Percentiles rank a stretch among this genome's conserved stretches.
phyloP scores from a whole-genome alignment of 2,329 filamentous ascomycete genomes.

The Paracoccidioides lutzii region DNA sequence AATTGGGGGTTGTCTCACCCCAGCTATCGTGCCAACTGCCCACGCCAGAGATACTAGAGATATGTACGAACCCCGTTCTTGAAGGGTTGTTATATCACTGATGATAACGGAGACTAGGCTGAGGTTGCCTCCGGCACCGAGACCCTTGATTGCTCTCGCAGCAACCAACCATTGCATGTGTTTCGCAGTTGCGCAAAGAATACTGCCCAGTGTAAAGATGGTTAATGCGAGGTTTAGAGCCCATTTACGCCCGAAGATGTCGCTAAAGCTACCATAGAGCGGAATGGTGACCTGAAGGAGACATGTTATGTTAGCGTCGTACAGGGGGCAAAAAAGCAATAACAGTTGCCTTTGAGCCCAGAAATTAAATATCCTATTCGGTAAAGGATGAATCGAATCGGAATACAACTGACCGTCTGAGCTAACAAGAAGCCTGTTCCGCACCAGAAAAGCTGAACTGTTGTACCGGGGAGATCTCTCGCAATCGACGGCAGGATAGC shows the following conservation, averaged over 20 bases:
- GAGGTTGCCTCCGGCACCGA: slow-evolving; percentile 37
- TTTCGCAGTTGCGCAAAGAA: slow-evolving; percentile 31
- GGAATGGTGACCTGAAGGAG: slow-evolving; percentile 2
- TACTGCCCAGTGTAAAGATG: slow-evolving; percentile 32
- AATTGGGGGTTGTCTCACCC: background rate
- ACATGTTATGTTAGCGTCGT: background rate
- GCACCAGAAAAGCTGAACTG: slow-evolving; percentile 2
- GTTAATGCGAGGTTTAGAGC: slow-evolving; percentile 19
- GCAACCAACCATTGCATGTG: slow-evolving; percentile 34
- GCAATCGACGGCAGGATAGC: background rate
- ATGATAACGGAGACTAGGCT: slow-evolving; percentile 39
- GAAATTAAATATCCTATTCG: too few relatives aligned
- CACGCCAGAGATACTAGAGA: slow-evolving; percentile 33
- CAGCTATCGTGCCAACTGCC: slow-evolving; percentile 28
- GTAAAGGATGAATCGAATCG: too few relatives aligned
- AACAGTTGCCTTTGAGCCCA: too few relatives aligned
- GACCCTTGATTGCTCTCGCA: slow-evolving; percentile 38
- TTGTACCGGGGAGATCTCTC: background rate
- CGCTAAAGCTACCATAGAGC: slow-evolving; percentile 5
- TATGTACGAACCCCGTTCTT: slow-evolving; percentile 33
- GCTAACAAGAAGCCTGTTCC: slow-evolving; percentile 2
- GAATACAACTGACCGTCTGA: background rate
- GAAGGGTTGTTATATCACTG: slow-evolving; percentile 37
- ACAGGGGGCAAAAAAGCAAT: too few relatives aligned
- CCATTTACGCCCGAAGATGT: slow-evolving; percentile 8